Base-by-base conservation (phyloP, 768 basidiomycete species). In the Rhodotorula babjevae region DNA sequence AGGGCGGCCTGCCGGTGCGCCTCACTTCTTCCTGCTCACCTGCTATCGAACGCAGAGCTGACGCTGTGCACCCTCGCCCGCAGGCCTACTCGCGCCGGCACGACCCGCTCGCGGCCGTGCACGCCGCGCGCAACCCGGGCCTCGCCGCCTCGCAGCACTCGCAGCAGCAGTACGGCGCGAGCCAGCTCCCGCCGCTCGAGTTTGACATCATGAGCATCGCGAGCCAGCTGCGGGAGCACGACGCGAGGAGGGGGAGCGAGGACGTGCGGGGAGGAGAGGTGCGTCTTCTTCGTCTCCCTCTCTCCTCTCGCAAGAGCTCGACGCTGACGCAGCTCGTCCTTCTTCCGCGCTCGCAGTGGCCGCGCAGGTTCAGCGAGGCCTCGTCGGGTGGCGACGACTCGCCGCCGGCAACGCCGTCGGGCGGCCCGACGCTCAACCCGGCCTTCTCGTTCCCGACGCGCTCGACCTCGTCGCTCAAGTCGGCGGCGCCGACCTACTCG, bases 111-210 rank as follows among this genome's bases (percentile, higher is more conserved):
- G 55, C 67, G 57, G 58, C 60, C 52, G 63, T 75, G 1, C 69
- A 68, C 50, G 65, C 64, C 15, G 69, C 74, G 14, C 59, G 74
- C n/a, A 72, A 72, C 59, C 71, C 71, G 18, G 56, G 31, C n/a
- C 29, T 61, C 42, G 47, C 44, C 19, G 52, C 53, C 6, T 7
- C 9, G 42, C 66, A 60, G 49, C 58, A 42, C 23, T 0, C 8
- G 42, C 16, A 15, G 40, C 57, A 59, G 27, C 27, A 58, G 16
- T 42, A 56, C 59, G 63, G 63, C 46, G 60, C 55, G 11, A 59
- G 59, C 12, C 62, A 60, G 1, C 64, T 74, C 8, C 69, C 73
- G 27, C 63, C 69, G 9, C 14, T 64, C 65, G 47, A 71, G 47
- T 42, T 67, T 3, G 69, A 74, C 42, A 69, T 65, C 27, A 49